Evolutionary conservation across 495 filamentous ascomycete genomes (phyloP), one percentile per base, ranked within the genome.

Genomic region (Aspergillus campestris): DNA sequence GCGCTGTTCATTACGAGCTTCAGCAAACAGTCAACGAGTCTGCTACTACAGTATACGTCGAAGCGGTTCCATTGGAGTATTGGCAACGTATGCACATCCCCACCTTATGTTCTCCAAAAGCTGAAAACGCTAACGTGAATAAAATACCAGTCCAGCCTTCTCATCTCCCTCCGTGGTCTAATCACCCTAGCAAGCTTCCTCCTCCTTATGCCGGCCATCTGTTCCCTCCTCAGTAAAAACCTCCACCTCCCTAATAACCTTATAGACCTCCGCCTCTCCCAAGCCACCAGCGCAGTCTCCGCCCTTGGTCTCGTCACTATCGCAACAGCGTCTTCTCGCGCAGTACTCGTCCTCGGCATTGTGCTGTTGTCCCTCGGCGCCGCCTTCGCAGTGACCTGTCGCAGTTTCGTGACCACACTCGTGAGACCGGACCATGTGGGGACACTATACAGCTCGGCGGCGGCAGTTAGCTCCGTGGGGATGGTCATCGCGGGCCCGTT

Each of bases 51-150:
- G 43, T 73, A 68, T 52, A 60, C 59, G 1, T 71, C 68, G 8
- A 65, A 68, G 51, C 57, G 61, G 18, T 70, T 69, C 38, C 27
- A 56, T 18, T 72, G 70, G 70, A 66, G 54, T 40, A 64, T 71
- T 30, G 47, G 55, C 32, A 44, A 56, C 38, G 67, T 71, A 55
- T 12, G 59, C 51, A 27, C 9, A 5, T 2, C 29, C 27, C 31
- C 31, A 3, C 11, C 12, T 18, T 28, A 12, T 10, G 12, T 14
- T 6, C 38, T 14, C 13, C 6, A 36, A 24, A 13, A 6, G 7
- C 3, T 34, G 0, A 29, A 42, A 31, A 18, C 7, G 38, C 54
- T 60, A 47, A 58, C 4, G 18, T 24, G 18, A 24, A 24, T 24
- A 15, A 5, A 13, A 0, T 5, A 11, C 34, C 39, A 73, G 65